Base-by-base conservation (phyloP, 2,329 filamentous ascomycete genomes). In the Trichoderma aggressivum region DNA sequence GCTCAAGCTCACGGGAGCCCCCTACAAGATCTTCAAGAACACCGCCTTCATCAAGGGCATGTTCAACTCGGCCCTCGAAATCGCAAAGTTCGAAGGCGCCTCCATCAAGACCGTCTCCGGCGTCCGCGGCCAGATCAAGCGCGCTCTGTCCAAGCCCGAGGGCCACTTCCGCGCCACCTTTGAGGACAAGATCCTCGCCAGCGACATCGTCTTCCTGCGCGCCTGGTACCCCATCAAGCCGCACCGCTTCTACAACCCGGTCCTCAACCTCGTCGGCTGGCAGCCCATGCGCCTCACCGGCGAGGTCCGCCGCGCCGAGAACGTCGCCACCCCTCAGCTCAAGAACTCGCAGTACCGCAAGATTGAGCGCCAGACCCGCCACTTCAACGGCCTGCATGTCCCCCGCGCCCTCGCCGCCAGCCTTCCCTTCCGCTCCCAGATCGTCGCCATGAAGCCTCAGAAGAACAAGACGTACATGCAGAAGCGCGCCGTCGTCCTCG, bases 11-110 rank as follows among this genome's bases (percentile, higher is more conserved):
- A 98, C 94, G 0, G 96, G 96, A 72, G 87, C 89, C 61, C 94
- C 96, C 1, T 97, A 96, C 87, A 98, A 98, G 84, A 97, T 98
- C 82, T 98, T 97, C 89, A 97, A 97, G 83, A 99, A 99, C 84
- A 99, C 96, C 0, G 94, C 96, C 50, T 99, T 99, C 80, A 94
- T 99, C 84, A 97, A 96, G 81, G 94, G 97, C 83, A 99, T 99
- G 96, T 99, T 99, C 86, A 94, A 89, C 79, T 91, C 92, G 0
- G 87, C 94, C 0, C 90, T 99, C 55, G 96, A 99, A 80, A 96
- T 99, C 74, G 95, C 96, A 77, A 99, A 98, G 80, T 99, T 99
- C 78, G 96, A 99, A 84, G 96, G 96, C 71, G 96, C 96, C 11
- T 90, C 93, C 70, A 95, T 99, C 83, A 94, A 94, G 79, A 99